Evolutionary conservation across 1,139 yeast species (phyloP).

Genomic region (Saccharomyces hybrid): DNA sequence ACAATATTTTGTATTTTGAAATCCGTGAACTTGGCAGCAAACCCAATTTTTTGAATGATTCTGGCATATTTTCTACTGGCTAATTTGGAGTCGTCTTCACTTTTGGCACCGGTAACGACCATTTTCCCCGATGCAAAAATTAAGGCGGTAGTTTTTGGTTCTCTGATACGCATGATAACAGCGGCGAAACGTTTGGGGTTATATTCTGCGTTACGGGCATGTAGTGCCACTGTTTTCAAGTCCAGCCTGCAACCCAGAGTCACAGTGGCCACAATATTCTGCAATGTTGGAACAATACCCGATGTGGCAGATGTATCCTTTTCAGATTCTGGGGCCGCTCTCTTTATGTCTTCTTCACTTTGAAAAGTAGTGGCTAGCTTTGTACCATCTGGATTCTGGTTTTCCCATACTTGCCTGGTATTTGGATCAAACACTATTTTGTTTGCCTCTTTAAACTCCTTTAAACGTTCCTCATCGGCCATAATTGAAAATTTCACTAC

Average conservation of each 20-base stretch:
- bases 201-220: slow-evolving; percentile 98
- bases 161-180: slow-evolving; percentile 98
- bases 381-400: slow-evolving; percentile 18
- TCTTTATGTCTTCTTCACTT: slow-evolving; percentile 5
- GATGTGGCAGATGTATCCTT: slow-evolving; percentile 64
- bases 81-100: slow-evolving; percentile 94
- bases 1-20: slow-evolving; percentile 97
- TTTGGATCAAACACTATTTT: slow-evolving; percentile 32
- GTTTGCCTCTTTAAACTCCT: slow-evolving; percentile 32
- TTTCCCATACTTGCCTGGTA: slow-evolving; percentile 34
- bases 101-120: slow-evolving; percentile 99
- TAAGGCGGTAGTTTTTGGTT: slow-evolving; percentile 96
- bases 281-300: slow-evolving; percentile 93
- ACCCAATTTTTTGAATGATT: slow-evolving; percentile 95
- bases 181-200: slow-evolving; percentile 99
- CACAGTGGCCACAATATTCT: slow-evolving; percentile 96
- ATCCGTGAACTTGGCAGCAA: slow-evolving; percentile 92
- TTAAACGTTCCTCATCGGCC: slow-evolving; percentile 31
- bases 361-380: slow-evolving; percentile 1
- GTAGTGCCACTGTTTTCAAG: slow-evolving; percentile 92
- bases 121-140: slow-evolving; percentile 98
- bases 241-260: slow-evolving; percentile 94
- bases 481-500: slow-evolving; percentile 7
- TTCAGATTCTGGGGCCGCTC: slow-evolving; percentile 13
- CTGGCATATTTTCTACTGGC: slow-evolving; percentile 98